Conservation (phyloP, 176 grass and related monocot genomes). For the Bothriochloa decipiens region DNA sequence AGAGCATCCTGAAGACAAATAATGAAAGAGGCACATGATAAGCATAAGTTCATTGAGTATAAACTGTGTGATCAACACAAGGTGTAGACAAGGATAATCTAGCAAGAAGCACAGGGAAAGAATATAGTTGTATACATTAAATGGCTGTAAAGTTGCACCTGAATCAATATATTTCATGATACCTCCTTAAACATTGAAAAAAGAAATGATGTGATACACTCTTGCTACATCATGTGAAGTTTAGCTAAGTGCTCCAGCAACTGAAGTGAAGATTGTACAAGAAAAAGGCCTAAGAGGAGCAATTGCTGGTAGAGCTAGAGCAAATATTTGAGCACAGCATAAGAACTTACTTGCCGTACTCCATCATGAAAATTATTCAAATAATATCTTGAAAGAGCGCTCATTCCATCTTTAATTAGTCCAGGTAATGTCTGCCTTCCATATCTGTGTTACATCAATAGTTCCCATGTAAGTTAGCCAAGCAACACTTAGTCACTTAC, state of each 20-base stretch:
- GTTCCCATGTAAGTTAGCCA: slow-evolving; percentile 29
- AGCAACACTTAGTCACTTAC: background rate
- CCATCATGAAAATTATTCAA: slow-evolving; percentile 99
- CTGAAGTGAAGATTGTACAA: slow-evolving; percentile 16
- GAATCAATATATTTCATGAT: slow-evolving; percentile 1
- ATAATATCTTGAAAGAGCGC: slow-evolving; percentile 95
- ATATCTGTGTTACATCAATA: slow-evolving; percentile 59
- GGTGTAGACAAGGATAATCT: slow-evolving; percentile 24
- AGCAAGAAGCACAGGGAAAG: slow-evolving; percentile 5
- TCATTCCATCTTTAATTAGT: slow-evolving; percentile 93
- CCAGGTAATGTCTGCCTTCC: slow-evolving; percentile 93
- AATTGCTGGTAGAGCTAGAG: slow-evolving; percentile 21
- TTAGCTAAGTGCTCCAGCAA: slow-evolving; percentile 1
- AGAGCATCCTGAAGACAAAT: slow-evolving; percentile 79
- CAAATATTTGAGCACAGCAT: background rate
- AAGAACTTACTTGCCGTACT: slow-evolving; percentile 72
- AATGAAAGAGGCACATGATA: slow-evolving; percentile 34
- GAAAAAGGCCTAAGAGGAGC: background rate
- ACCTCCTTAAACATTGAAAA: slow-evolving; percentile 18
- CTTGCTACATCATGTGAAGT: slow-evolving; percentile 5
- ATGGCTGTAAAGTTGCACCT: slow-evolving; percentile 7
- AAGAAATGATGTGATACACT: background rate
- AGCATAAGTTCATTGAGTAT: slow-evolving; percentile 14
- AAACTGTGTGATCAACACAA: slow-evolving; percentile 3
- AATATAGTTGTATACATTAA: slow-evolving; percentile 7